These are phyloP conservation scores for Metarhizium anisopliae DNA, from an alignment of 2,329 filamentous ascomycete genomes.

Conservation along the genomic window DNA sequence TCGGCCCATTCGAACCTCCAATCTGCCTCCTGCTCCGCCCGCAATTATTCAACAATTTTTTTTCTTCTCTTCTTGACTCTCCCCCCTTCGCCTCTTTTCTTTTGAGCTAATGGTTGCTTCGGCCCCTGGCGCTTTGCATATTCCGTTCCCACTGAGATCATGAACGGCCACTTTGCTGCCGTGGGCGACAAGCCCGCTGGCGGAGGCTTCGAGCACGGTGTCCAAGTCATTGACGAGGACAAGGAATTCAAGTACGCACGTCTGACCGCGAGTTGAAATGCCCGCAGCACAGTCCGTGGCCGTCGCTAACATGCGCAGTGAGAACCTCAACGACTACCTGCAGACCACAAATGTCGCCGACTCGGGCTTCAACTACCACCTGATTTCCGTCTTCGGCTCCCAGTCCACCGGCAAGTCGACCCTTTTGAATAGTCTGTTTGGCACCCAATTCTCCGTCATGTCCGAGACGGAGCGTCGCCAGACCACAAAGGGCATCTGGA, in stretches of 20 bases:
- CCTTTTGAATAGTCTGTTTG: conserved; percentile 89
- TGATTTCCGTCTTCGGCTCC: conserved; percentile 97
- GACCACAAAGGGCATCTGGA: conserved; percentile 99
- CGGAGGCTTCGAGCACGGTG: conserved; percentile 78
- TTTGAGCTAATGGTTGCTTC: neutral
- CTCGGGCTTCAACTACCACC: conserved; percentile 96
- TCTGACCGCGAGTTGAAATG: neutral
- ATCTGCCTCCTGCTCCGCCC: neutral
- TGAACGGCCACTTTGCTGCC: conserved; percentile 76
- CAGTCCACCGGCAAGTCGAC: conserved; percentile 99
- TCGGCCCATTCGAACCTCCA: conserved; percentile 1
- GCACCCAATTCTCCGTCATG: conserved; percentile 96
- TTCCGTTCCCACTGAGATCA: conserved; percentile 23
- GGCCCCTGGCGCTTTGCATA: neutral
- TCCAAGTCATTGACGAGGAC: conserved; percentile 87
- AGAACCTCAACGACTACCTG: conserved; percentile 74
- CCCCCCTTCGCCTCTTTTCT: neutral
- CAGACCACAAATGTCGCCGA: conserved; percentile 69
- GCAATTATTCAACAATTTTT: neutral
- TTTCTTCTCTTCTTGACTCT: neutral
- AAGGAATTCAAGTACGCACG: conserved; percentile 86
- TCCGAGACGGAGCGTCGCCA: conserved; percentile 87
- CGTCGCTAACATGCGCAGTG: conserved; percentile 35
- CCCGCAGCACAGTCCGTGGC: neutral
- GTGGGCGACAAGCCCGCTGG: conserved; percentile 57